Evolutionary conservation across 2,329 filamentous ascomycete species (phyloP), one percentile per base, ranked within the genome.

Genomic region (Arthrobotrys conoides): DNA sequence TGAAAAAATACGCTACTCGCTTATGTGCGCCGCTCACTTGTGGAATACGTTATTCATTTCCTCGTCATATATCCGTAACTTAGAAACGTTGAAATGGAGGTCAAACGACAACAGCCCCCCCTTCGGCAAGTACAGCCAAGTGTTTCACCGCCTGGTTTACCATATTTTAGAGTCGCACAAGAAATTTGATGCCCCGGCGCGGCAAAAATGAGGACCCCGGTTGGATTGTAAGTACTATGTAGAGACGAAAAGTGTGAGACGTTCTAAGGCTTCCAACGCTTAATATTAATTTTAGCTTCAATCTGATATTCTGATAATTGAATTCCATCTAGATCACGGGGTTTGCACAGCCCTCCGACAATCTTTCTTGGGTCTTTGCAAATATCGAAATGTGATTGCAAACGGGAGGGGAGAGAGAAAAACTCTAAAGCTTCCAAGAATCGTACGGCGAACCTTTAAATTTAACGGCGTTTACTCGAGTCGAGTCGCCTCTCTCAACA

Each of bases 161-260:
- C 61, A 49, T 48, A 65, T 33, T 49, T 33, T 9, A 49, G 5
- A 33, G 41, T 49, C 44, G 61, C 20, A 65, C 61, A 65, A 61
- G 61, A 65, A 33, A 65, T 65, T 64, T 46, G 59, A 65, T 65
- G 41, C 27, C 27, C 16, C 61, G n/a, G 61, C 44, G 61, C 61
- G 41, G 61, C 61, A 49, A 65, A 49, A 20, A 36, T 46, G 38
- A 41, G 38, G 38, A 41, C 38, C 14, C 38, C 38, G 38, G 12
- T 16, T 9, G 8, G 3, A n/a, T 16, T 4, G 16, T 14, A 6
- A 30, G 6, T 30, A 30, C 3, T 30, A 3, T 41, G 12, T 2
- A n/a, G 38, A 64, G 30, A 20, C 1, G 12, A 33, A n/a, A 41
- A n/a, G 33, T 12, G 20, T 33, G 57, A 16, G 33, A 41, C 5